Base-by-base conservation (phyloP, 2,329 filamentous ascomycete species). In the Anisogramma anomala region DNA sequence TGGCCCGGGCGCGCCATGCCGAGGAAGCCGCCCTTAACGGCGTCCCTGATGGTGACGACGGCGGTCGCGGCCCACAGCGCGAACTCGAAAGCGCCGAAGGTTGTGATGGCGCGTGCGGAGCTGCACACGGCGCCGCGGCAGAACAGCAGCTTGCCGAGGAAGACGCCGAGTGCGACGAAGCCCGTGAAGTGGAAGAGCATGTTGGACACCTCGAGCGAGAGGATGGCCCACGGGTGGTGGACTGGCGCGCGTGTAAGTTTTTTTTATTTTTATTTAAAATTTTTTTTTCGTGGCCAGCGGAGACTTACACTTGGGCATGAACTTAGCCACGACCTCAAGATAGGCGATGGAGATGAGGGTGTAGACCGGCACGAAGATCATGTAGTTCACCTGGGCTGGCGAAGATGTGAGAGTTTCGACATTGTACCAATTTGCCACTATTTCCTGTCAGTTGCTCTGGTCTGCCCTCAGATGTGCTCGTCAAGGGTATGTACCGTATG, bases 351-450 rank as follows among this genome's bases (percentile, higher is more conserved):
- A 76, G 39, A 76, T 18, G 27, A 78, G 54, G 20, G 74, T 72
- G 52, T 72, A 68, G 32, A 72, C 48, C 2, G 72, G 67, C 19
- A 62, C 63, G 52, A 74, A 72, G 51, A 79, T 58, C 47, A 79
- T 58, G 55, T 77, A 77, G 61, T 68, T 71, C 58, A 79, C 58
- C 47, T 74, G 67, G 3, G 65, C 60, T 0, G 76, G 75, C n/a
- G 74, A 67, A 14, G 65, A 50, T 3, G 66, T 67, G 48, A 67
- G 62, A 52, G 71, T 80, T 52, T 74, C 62, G 45, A 58, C 61
- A 54, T 71, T 65, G 56, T 76, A 78, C 71, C 72, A 79, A 57
- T 78, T 65, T 49, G 71, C 63, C 42, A 79, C 76, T 79, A 41
- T 44, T 25, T 15, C 22, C 33, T 14, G 40, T 52, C 36, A 54